Evolutionary conservation across 148 eudicot genomes (phyloP), one percentile per base, ranked within the genome.

Genomic region (Rhododendron griersonianum): DNA sequence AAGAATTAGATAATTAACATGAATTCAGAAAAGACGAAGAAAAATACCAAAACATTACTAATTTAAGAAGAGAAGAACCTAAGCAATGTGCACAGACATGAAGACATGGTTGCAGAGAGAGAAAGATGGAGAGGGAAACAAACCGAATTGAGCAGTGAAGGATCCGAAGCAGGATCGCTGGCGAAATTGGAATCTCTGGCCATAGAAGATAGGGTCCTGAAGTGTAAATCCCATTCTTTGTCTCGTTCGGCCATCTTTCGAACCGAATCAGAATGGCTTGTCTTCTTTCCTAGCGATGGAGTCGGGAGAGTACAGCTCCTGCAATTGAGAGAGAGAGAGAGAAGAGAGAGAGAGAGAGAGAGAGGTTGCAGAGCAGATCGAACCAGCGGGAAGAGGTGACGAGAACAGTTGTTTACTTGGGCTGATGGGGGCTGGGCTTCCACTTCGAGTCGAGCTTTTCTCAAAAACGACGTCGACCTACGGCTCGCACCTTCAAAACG

Each of bases 91-190:
- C 1, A 84, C 35, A 53, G 16, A 16, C 37, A 51, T 19, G 1
- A 76, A 21, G 48, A 51, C 28, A 59, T 4, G 79, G 8, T 41
- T 59, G 23, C 5, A 48, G 7, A 76, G 48, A 76, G 82, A 80
- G 53, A 18, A 57, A 61, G 1, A 48, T 76, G 86, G 28, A 63
- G 67, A 65, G 79, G 78, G 57, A 19, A 85, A 81, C 82, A 9
- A 3, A 96, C 99, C 55, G 99, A 94, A 44, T 92, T 84, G 67
- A 97, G 93, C 18, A 97, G 94, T 30, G 94, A 89, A 47, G 98
- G 93, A 86, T 95, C 99, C 77, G 98, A 90, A 75, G 94, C 91
- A 80, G 96, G 96, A 84, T 95, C 92, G 63, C 87, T 85, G 82
- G 92, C 88, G 90, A 90, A 90, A 90, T 87, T 93, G 81, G 99